phyloP scores from a whole-genome alignment of 495 filamentous ascomycete species.

The Bombardia bombarda region DNA sequence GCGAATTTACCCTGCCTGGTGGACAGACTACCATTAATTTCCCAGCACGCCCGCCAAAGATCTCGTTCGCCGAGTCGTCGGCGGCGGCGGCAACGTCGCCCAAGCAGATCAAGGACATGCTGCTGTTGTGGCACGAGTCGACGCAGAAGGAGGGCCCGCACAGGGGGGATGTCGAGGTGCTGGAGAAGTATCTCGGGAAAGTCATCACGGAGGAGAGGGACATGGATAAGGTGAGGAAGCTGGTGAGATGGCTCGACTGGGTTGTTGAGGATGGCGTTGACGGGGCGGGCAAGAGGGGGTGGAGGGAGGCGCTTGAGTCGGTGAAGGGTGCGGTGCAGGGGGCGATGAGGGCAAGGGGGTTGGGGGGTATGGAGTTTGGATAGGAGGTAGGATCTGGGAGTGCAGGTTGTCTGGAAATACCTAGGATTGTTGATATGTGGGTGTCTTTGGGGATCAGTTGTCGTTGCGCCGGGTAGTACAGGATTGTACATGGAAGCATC shows the following conservation, averaged over 20 bases:
- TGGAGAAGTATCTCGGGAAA: conserved; percentile 57
- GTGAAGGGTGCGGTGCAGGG: conserved; percentile 52
- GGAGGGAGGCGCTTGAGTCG: conserved; percentile 40
- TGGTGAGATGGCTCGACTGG: conserved; percentile 63
- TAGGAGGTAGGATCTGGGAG: not conserved
- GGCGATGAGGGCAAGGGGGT: conserved; percentile 53
- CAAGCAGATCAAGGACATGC: conserved; percentile 29
- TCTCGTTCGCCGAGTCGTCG: conserved; percentile 20
- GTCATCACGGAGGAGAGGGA: conserved; percentile 69
- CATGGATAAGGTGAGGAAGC: conserved; percentile 39
- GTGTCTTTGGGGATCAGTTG: not conserved
- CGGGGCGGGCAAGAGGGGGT: conserved; percentile 10
- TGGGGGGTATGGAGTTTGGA: conserved; percentile 54
- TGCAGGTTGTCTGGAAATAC: not conserved
- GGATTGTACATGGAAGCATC: no score
- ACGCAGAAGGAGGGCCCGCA: conserved; percentile 67
- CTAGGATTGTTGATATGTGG: not conserved
- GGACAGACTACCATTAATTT: conserved; percentile 31
- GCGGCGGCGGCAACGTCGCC: conserved; percentile 9
- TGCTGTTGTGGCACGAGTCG: conserved; percentile 59
- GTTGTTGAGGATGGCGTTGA: conserved; percentile 45
- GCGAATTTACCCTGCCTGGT: conserved; percentile 3
- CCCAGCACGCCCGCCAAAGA: conserved; percentile 23
- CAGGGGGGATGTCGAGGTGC: conserved; percentile 61
- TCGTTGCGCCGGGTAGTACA: no score